A percentile compares a stretch with the other conserved stretches of the same genome.
These are phyloP conservation scores for Perilla frutescens DNA, from an alignment of 257 asterid species.

Conservation along the genomic window DNA sequence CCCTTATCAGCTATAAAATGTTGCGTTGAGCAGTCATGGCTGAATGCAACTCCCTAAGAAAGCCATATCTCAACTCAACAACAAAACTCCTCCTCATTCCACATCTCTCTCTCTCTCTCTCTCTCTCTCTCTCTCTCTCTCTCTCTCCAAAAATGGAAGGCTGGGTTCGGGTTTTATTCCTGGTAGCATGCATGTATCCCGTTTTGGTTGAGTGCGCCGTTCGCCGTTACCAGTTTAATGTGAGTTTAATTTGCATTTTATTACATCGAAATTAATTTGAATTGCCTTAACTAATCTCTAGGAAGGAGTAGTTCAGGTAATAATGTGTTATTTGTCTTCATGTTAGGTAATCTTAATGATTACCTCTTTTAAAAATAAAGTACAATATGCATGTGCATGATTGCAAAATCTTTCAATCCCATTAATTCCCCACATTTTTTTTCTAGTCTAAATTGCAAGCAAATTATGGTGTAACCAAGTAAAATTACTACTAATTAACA, in stretches of 20 bases:
- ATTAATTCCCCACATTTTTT: no score
- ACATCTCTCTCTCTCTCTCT: constrained; percentile 13
- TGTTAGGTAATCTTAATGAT: background rate
- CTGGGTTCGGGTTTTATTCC: constrained; percentile 48
- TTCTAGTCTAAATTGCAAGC: constrained; percentile 27
- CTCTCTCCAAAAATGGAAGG: constrained; percentile 43
- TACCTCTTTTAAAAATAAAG: background rate
- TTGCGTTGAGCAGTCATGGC: constrained; percentile 52
- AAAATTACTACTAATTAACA: constrained; percentile 12
- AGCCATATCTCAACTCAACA: constrained; percentile 35
- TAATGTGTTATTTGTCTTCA: background rate
- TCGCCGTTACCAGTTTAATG: constrained; percentile 86
- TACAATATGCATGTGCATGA: constrained; percentile 1
- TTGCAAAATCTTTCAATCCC: background rate
- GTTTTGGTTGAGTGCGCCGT: constrained; percentile 54
- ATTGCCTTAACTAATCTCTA: background rate
- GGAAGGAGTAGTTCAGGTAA: no score
- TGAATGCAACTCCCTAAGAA: constrained; percentile 33
- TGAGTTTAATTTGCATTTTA: constrained; percentile 44
- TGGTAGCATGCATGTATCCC: constrained; percentile 51
- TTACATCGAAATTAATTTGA: background rate
- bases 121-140: constrained; percentile 9
- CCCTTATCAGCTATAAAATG: constrained; percentile 51
- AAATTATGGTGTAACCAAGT: background rate
- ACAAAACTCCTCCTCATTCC: constrained; percentile 10